A percentile compares a stretch with the other conserved stretches of the same genome.
Conservation (phyloP, 1,284 basidiomycete genomes). For the Takashimella koratensis region DNA sequence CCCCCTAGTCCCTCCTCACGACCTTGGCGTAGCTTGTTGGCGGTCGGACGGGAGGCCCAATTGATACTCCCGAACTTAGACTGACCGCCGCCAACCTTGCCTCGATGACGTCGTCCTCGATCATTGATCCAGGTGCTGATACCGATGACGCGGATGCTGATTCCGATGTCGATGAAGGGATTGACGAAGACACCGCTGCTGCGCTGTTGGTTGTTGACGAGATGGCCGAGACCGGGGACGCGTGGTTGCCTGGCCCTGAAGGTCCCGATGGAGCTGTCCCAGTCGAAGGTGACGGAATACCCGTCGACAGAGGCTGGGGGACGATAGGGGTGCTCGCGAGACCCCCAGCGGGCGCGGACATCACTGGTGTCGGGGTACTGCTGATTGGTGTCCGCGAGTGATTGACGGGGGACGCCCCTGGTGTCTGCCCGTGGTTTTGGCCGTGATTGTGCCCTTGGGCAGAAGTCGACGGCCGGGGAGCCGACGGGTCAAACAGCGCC, state of each 20-base stretch:
- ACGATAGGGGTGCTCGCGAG: not conserved
- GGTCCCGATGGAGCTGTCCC: no score
- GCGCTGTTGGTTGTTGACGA: not conserved
- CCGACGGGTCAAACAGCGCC: conserved; percentile 35
- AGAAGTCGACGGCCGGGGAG: no score
- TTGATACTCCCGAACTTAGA: conserved; percentile 30
- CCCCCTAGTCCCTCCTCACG: conserved; percentile 41
- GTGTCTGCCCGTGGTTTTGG: not conserved
- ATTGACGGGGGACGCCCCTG: conserved; percentile 7
- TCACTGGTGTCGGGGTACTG: not conserved
- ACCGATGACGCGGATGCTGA: not conserved
- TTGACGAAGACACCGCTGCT: conserved; percentile 9
- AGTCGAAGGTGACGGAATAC: no score
- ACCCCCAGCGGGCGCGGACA: not conserved
- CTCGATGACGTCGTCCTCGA: conserved; percentile 35
- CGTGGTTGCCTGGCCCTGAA: not conserved
- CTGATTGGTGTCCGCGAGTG: not conserved
- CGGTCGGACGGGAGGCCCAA: conserved; percentile 17
- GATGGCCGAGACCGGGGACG: not conserved
- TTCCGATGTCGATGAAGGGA: not conserved
- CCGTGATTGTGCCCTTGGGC: no score
- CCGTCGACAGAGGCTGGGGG: no score
- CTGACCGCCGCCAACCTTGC: conserved; percentile 35
- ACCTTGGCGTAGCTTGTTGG: conserved; percentile 43
- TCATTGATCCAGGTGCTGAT: not conserved